A percentile compares a stretch with the other conserved stretches of the same genome.
Evolutionary conservation across 257 asterid species (phyloP).

Genomic region (Henckelia pumila): DNA sequence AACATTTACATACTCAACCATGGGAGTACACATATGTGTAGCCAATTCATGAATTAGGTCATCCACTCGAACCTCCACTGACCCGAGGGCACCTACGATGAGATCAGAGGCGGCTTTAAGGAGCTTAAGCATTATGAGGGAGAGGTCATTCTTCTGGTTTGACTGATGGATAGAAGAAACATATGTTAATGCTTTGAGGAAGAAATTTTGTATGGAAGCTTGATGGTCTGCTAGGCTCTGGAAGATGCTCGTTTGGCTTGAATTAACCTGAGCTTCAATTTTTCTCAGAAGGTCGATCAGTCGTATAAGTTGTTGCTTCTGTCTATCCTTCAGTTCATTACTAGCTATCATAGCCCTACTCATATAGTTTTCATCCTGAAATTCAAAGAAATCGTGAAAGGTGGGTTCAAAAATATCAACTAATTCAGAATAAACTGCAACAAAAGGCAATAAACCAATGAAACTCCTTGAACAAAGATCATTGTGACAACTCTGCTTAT

Average conservation of each 20-base stretch:
- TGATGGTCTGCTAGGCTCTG: slow-evolving; percentile 50
- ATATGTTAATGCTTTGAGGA: slow-evolving; percentile 46
- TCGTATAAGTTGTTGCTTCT: slow-evolving; percentile 51
- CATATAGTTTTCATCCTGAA: slow-evolving; percentile 45
- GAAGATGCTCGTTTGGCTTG: slow-evolving; percentile 55
- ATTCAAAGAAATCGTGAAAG: slow-evolving; percentile 7
- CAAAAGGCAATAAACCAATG: slow-evolving; percentile 2
- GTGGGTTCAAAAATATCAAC: not conserved
- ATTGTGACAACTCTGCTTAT: not conserved
- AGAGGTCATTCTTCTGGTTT: slow-evolving; percentile 33
- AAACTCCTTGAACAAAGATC: not conserved
- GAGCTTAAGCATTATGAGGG: slow-evolving; percentile 39
- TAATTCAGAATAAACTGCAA: not conserved
- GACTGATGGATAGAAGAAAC: slow-evolving; percentile 50
- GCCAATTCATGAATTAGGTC: slow-evolving; percentile 52
- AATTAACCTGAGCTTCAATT: slow-evolving; percentile 59
- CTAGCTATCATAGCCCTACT: slow-evolving; percentile 44
- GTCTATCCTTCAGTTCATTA: slow-evolving; percentile 58
- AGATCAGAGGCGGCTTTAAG: slow-evolving; percentile 46
- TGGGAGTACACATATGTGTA: slow-evolving; percentile 63
- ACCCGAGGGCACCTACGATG: slow-evolving; percentile 51
- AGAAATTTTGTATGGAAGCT: slow-evolving; percentile 39
- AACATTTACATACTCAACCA: slow-evolving; percentile 61
- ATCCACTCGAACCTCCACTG: slow-evolving; percentile 66
- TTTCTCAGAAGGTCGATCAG: slow-evolving; percentile 57